These are phyloP conservation scores for Scenedesmus sp. DNA, from an alignment of 163 green algal species.

Conservation along the genomic window DNA sequence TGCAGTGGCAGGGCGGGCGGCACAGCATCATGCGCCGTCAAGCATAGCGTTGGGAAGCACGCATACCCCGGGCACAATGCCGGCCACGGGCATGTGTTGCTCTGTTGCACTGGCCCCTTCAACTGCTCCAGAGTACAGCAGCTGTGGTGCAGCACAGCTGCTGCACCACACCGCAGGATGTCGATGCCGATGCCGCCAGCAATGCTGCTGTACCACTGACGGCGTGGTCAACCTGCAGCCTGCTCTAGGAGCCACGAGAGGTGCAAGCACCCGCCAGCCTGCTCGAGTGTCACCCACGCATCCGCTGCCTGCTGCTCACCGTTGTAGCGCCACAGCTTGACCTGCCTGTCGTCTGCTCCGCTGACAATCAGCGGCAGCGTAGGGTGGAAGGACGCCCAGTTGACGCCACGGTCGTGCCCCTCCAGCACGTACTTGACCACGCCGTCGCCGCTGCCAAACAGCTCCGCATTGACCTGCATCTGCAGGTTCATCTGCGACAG, in stretches of 20 bases:
- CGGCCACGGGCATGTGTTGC: too few species aligned
- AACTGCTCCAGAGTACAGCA: too few species aligned
- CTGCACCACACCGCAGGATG: too few species aligned
- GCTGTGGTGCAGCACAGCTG: too few species aligned
- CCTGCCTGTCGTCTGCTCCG: constrained; percentile 97
- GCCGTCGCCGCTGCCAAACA: constrained; percentile 98
- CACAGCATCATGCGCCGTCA: too few species aligned
- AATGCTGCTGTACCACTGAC: too few species aligned
- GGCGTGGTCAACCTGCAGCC: too few species aligned
- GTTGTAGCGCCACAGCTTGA: constrained; percentile 99
- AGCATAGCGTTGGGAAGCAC: too few species aligned
- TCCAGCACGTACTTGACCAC: constrained; percentile 99
- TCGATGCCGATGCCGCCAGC: too few species aligned
- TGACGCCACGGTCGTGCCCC: constrained; percentile 98
- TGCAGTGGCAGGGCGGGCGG: constrained; percentile 58
- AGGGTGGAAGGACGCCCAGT: constrained; percentile 99
- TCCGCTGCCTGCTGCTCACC: constrained; percentile 69
- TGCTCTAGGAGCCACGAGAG: too few species aligned
- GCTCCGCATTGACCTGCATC: constrained; percentile 91
- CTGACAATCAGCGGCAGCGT: constrained; percentile 98
- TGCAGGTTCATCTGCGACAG: constrained; percentile 53
- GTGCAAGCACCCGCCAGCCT: neutral
- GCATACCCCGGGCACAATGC: too few species aligned
- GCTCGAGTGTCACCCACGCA: neutral
- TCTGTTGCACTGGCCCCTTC: too few species aligned